These are phyloP conservation scores for Suaeda aralocaspica DNA, from an alignment of 148 eudicot species.

Conservation along the genomic window DNA sequence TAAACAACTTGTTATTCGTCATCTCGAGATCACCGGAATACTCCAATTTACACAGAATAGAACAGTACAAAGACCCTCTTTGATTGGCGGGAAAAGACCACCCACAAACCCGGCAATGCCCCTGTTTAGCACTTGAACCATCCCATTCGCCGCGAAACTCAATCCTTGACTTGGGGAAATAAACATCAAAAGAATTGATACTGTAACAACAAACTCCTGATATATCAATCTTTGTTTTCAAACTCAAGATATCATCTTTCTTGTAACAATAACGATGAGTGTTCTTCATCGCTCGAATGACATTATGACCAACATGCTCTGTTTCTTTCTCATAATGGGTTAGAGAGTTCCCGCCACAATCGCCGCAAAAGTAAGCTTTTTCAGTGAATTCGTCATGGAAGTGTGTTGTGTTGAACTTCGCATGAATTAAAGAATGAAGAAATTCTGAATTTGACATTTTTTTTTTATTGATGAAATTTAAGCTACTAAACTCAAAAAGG, in stretches of 20 bases:
- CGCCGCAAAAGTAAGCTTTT: background rate
- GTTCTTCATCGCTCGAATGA: background rate
- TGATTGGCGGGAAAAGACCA: too few species aligned
- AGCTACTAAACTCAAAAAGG: too few species aligned
- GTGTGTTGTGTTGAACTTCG: background rate
- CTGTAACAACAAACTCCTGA: background rate
- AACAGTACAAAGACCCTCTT: constrained; percentile 1
- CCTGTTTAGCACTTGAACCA: background rate
- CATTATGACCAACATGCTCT: background rate
- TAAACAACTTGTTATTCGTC: too few species aligned
- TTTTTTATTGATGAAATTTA: too few species aligned
- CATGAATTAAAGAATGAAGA: background rate
- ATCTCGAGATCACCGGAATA: background rate
- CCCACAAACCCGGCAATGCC: background rate
- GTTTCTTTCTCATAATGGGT: background rate
- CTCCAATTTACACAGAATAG: background rate
- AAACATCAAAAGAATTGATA: background rate
- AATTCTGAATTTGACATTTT: background rate
- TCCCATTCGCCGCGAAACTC: too few species aligned
- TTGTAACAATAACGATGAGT: background rate
- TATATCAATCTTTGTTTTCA: background rate
- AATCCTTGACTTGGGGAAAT: background rate
- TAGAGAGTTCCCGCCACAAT: background rate
- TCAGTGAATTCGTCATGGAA: background rate
- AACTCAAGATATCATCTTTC: background rate